Evolutionary conservation across 352 stramenopile species (phyloP), one percentile per base, ranked within the genome.

Genomic region (Phytopythium chamaehyphon): DNA sequence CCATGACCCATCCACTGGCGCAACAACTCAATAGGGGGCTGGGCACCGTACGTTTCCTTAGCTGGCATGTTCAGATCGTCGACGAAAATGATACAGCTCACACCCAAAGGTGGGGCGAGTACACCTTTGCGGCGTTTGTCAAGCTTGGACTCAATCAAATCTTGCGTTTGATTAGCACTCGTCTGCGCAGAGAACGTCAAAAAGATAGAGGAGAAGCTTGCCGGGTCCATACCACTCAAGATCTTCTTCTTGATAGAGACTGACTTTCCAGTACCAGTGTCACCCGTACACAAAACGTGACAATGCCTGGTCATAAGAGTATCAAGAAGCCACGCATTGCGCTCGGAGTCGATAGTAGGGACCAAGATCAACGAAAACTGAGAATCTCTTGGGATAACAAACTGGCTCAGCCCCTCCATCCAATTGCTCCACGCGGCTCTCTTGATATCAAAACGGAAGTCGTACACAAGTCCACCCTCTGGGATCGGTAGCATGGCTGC

Each of bases 51-150:
- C 39, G 88, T 95, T 57, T 98, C 92, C 51, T 97, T 97, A 0
- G 88, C 88, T 1, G 92, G 92, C 92, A 98, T 97, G 60, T 98
- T 98, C 16, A 98, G 70, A 49, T 98, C 92, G 56, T 98, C 91
- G 0, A 98, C 90, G 55, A 98, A 98, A 26, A 98, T 87, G 28
- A 98, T 76, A 38, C 84, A 96, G 42, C 66, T 96, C 54, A 94
- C 88, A 2, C 92, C 92, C 1, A 97, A 64, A 1, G 90, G 89
- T 19, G 92, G 91, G 0, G 90, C 92, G 4, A 97, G 57, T 9
- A 98, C 89, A 6, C 89, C 90, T 54, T 98, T 98, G 12, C 92
- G 86, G 2, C 93, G 78, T 67, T 98, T 98, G 55, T 97, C 89
- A 8, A 98, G 75, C 70, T 98, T 98, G 19, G 71, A 83, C 55